Percentiles rank a stretch among this genome's conserved stretches.
Evolutionary conservation across 345 rosid species (phyloP).

Genomic region (Cardamine resedifolia): DNA sequence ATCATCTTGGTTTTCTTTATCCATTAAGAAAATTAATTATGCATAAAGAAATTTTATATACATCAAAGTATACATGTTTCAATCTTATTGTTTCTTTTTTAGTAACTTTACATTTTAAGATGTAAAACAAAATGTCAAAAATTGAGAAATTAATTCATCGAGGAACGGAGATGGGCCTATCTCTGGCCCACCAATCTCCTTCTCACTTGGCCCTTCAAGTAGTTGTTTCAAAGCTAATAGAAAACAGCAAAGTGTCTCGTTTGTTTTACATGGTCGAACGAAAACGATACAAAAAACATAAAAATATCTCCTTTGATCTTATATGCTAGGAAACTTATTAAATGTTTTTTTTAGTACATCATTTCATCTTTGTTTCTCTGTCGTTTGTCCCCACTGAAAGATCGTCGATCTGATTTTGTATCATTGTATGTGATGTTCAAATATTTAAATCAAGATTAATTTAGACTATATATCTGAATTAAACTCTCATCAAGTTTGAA

Average conservation of each 20-base stretch:
- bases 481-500: neutral
- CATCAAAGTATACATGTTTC: constrained; percentile 6
- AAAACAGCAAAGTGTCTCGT: constrained; percentile 35
- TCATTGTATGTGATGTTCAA: neutral
- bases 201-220: constrained; percentile 28
- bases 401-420: neutral
- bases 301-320: constrained; percentile 18
- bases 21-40: constrained; percentile 15
- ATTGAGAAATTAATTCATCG: neutral
- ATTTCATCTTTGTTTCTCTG: constrained; percentile 21
- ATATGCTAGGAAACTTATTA: constrained; percentile 15
- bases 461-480: constrained; percentile 9
- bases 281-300: constrained; percentile 30
- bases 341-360: constrained; percentile 3
- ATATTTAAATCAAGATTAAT: neutral
- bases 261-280: constrained; percentile 39
- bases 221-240: constrained; percentile 29
- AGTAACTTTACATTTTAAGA: neutral
- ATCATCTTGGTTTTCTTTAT: constrained; percentile 30
- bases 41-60: constrained; percentile 1
- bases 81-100: neutral
- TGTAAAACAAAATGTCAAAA: neutral
- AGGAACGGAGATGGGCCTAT: constrained; percentile 27
- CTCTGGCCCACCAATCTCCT: constrained; percentile 33
- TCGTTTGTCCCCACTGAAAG: constrained; percentile 26